Evolutionary conservation across 257 asterid species (phyloP), one percentile per base, ranked within the genome.

Genomic region (Ehretia macrophylla): DNA sequence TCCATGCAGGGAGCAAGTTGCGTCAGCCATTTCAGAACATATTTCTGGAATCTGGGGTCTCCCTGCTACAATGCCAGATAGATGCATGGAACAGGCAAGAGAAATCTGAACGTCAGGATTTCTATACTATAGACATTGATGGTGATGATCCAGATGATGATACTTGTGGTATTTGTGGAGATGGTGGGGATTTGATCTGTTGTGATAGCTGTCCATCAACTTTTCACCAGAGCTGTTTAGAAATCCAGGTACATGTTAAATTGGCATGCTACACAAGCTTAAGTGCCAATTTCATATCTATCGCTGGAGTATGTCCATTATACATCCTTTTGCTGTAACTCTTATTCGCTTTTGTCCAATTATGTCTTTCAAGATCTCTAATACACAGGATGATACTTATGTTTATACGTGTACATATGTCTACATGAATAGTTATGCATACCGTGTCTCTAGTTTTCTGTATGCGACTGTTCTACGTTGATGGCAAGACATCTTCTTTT

Each of bases 121-220:
- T 76, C 54, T 69, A 78, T 62, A 62, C 72, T 66, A 84, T 90
- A 45, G 76, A 76, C 17, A 72, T 77, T 55, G 94, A 84, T 68
- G 87, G 83, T 44, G 96, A 82, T 69, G 99, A 93, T 64, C 97
- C 97, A 0, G 95, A 89, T 67, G 97, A 93, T 70, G 99, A 93
- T 72, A 76, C 97, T 10, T 93, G 99, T 73, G 90, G 90, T 14
- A 74, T 79, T 17, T 93, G 99, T 68, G 97, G 97, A 55, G 99
- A 93, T 72, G 99, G 97, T 11, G 99, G 99, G 65, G 99, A 86
- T 72, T 75, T 93, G 77, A 86, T 93, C 62, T 93, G 97, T 68
- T 93, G 99, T 78, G 97, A 89, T 75, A 85, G 96, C 69, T 93
- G 99, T 70, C 96, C 97, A 27, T 89, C 99, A 14, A 93, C 99